Evolutionary conservation across 495 filamentous ascomycete species (phyloP).

Genomic region (Recurvomyces mirabilis): DNA sequence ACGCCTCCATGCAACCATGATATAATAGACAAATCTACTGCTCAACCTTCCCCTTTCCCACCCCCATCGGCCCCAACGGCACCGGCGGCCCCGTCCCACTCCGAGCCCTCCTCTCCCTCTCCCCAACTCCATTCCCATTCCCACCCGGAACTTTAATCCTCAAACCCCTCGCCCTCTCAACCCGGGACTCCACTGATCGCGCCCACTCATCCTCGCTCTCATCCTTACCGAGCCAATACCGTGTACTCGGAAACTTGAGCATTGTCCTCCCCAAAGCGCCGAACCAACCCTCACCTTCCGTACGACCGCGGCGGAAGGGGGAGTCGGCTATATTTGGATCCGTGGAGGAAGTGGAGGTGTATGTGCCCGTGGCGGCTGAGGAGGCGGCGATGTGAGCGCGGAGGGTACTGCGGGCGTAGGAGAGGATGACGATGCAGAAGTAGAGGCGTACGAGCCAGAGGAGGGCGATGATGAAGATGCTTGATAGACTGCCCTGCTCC

Average conservation of each 20-base stretch:
- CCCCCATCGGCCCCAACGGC: conserved; percentile 2
- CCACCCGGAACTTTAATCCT: conserved; percentile 11
- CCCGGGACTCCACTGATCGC: conserved; percentile 42
- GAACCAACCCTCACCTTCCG: conserved; percentile 49
- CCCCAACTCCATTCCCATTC: conserved; percentile 41
- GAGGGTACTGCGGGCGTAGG: conserved; percentile 63
- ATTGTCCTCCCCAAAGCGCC: conserved; percentile 63
- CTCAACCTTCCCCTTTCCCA: background rate
- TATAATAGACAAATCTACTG: background rate
- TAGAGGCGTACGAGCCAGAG: conserved; percentile 67
- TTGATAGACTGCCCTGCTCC: conserved; percentile 60
- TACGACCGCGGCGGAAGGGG: conserved; percentile 47
- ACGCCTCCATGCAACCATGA: background rate
- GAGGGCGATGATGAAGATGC: conserved; percentile 57
- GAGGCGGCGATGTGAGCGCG: conserved; percentile 37
- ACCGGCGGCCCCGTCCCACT: conserved; percentile 55
- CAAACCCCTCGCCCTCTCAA: conserved; percentile 32
- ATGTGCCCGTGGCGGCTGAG: conserved; percentile 11
- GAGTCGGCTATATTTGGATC: conserved; percentile 47
- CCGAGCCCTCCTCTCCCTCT: conserved; percentile 55
- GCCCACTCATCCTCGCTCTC: conserved; percentile 45
- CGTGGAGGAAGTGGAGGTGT: conserved; percentile 29
- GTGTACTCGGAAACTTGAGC: conserved; percentile 49
- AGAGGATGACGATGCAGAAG: conserved; percentile 66
- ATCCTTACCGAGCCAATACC: conserved; percentile 62